A percentile compares a stretch with the other conserved stretches of the same genome.
phyloP scores from a whole-genome alignment of 257 asterid species.

The Thymus quinquecostatus region DNA sequence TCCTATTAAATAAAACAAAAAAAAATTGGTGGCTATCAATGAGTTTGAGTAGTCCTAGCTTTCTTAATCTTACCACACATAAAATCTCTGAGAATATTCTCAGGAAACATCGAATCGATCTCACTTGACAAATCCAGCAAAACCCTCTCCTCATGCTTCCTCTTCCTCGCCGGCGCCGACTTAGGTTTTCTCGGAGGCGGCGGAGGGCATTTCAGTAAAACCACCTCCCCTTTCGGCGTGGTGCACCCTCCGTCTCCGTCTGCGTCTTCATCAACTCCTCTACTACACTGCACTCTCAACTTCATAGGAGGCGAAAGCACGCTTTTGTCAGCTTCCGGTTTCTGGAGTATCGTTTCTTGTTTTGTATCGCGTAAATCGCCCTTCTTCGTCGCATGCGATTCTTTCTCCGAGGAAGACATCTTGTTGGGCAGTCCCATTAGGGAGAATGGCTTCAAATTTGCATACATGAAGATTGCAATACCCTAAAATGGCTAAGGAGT shows the following conservation, averaged over 20 bases:
- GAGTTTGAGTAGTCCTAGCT: conserved; percentile 37
- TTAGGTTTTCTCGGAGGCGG: conserved; percentile 75
- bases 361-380: conserved; percentile 28
- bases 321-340: conserved; percentile 17
- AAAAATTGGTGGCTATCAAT: no score
- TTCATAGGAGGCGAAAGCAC: conserved; percentile 25
- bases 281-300: conserved; percentile 32
- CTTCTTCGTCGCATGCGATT: conserved; percentile 32
- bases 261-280: not conserved
- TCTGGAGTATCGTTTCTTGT: not conserved
- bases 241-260: conserved; percentile 40
- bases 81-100: conserved; percentile 46
- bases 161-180: conserved; percentile 42
- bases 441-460: conserved; percentile 24
- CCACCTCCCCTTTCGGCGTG: conserved; percentile 48
- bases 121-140: conserved; percentile 58
- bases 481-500: not conserved
- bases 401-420: conserved; percentile 31
- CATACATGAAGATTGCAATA: conserved; percentile 26
- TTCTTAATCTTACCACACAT: conserved; percentile 62
- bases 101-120: conserved; percentile 56
- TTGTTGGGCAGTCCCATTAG: conserved; percentile 46
- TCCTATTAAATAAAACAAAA: no score
- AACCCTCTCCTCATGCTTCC: conserved; percentile 35
- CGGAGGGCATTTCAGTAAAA: conserved; percentile 50